phyloP scores from a whole-genome alignment of 495 filamentous ascomycete genomes.

The Pyrenula aspistea region DNA sequence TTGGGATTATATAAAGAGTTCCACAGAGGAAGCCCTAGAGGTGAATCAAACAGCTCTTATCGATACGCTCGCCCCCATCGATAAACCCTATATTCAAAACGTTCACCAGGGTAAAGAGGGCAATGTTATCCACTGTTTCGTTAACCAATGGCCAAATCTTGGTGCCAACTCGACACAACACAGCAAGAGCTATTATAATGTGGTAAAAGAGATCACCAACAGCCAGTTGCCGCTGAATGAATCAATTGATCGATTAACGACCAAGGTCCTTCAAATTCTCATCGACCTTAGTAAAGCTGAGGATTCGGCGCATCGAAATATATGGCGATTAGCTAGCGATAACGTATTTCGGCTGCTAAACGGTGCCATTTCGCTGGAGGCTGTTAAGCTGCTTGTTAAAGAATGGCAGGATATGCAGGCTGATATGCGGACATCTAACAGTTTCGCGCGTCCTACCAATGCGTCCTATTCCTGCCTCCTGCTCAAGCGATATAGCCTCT shows the following conservation, averaged over 20 bases:
- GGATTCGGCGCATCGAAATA: too few species aligned
- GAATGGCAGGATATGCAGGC: too few species aligned
- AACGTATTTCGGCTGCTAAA: too few species aligned
- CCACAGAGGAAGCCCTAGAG: neutral
- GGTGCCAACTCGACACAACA: neutral
- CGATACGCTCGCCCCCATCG: neutral
- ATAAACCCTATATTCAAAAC: neutral
- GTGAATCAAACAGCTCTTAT: neutral
- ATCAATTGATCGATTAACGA: neutral
- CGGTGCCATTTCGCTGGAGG: too few species aligned
- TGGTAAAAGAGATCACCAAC: neutral
- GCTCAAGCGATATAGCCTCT: too few species aligned
- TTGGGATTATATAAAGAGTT: constrained; percentile 2
- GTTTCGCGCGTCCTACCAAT: too few species aligned
- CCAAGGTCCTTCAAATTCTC: neutral
- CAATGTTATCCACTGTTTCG: neutral
- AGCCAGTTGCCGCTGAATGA: neutral
- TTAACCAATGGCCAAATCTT: neutral
- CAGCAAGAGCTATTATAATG: neutral
- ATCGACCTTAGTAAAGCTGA: too few species aligned
- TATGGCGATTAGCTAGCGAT: too few species aligned
- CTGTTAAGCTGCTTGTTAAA: too few species aligned
- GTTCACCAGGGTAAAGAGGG: neutral
- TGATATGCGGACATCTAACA: too few species aligned
- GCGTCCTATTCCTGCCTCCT: too few species aligned